phyloP scores from a whole-genome alignment of 1,284 basidiomycete genomes.

The Cryptococcus hybrid region DNA sequence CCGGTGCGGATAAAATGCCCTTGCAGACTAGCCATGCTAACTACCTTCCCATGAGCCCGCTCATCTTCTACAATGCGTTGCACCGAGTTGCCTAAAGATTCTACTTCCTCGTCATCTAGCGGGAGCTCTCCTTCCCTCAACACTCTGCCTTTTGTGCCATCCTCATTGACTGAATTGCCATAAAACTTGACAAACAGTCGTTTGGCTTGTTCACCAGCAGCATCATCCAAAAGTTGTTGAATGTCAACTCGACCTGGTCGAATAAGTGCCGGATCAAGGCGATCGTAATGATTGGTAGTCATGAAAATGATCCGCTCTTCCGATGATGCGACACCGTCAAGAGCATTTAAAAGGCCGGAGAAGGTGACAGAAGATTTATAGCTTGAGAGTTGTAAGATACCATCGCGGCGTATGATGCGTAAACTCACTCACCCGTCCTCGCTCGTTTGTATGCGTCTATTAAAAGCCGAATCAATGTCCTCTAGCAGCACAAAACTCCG shows the following conservation, averaged over 20 bases:
- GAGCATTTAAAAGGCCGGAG: slow-evolving; percentile 93
- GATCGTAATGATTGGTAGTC: slow-evolving; percentile 89
- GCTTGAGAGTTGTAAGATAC: slow-evolving; percentile 49
- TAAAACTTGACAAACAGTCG: slow-evolving; percentile 87
- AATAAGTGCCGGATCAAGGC: slow-evolving; percentile 75
- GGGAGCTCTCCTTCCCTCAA: slow-evolving; percentile 45
- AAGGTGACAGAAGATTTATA: slow-evolving; percentile 96
- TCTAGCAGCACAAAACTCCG: slow-evolving; percentile 91
- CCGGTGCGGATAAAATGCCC: slow-evolving; percentile 82
- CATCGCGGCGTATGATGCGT: background rate
- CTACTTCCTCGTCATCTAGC: slow-evolving; percentile 56
- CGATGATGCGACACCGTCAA: slow-evolving; percentile 96
- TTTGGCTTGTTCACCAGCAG: slow-evolving; percentile 74
- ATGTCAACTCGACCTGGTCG: slow-evolving; percentile 93
- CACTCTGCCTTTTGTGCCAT: slow-evolving; percentile 24
- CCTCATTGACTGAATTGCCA: slow-evolving; percentile 17
- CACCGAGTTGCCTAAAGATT: slow-evolving; percentile 57
- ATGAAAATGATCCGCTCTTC: slow-evolving; percentile 98
- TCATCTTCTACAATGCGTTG: slow-evolving; percentile 58
- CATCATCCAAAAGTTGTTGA: slow-evolving; percentile 81
- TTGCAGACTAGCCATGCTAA: slow-evolving; percentile 93
- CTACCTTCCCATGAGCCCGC: slow-evolving; percentile 55
- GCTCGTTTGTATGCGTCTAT: slow-evolving; percentile 79
- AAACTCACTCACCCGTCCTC: slow-evolving; percentile 70
- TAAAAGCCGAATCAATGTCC: slow-evolving; percentile 98